A percentile compares a stretch with the other conserved stretches of the same genome.
These are phyloP conservation scores for Wallacemonas rigidus DNA, from an alignment of 208 protist genomes.

Conservation along the genomic window DNA sequence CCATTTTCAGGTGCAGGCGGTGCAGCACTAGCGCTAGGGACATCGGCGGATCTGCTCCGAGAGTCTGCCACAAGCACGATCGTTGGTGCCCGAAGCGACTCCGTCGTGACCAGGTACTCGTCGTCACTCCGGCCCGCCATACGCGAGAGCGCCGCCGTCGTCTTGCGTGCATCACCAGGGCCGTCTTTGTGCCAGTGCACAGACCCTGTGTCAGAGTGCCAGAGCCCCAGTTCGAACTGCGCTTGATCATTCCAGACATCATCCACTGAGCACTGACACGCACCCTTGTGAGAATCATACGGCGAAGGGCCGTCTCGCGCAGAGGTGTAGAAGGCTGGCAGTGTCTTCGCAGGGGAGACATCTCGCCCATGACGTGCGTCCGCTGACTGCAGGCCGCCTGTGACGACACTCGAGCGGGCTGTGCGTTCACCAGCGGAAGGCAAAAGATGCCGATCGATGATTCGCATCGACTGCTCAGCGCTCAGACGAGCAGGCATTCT, in stretches of 20 bases:
- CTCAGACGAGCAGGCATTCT: neutral
- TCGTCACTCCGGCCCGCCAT: neutral
- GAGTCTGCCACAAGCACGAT: slow-evolving; percentile 3
- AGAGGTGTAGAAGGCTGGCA: slow-evolving; percentile 26
- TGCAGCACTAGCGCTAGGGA: neutral
- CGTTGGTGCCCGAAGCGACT: neutral
- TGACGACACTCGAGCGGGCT: slow-evolving; percentile 1
- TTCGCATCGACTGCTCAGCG: slow-evolving; percentile 4
- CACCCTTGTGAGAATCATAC: slow-evolving; percentile 15
- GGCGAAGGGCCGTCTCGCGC: slow-evolving; percentile 25
- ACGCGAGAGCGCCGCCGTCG: neutral
- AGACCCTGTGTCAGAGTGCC: neutral
- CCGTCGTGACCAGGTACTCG: slow-evolving; percentile 9
- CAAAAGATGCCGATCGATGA: slow-evolving; percentile 17
- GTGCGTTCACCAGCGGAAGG: slow-evolving; percentile 6
- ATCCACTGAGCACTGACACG: slow-evolving; percentile 26
- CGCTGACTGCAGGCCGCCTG: neutral
- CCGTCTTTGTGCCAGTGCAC: slow-evolving; percentile 8
- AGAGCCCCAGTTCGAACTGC: slow-evolving; percentile 6
- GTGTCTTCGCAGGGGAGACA: neutral
- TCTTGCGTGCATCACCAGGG: neutral
- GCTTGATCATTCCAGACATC: slow-evolving; percentile 19
- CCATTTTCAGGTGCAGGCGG: neutral
- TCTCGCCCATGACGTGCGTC: neutral
- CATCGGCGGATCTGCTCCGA: neutral